Evolutionary conservation across 2,329 filamentous ascomycete species (phyloP).

Genomic region (Pezicula rhizophila): DNA sequence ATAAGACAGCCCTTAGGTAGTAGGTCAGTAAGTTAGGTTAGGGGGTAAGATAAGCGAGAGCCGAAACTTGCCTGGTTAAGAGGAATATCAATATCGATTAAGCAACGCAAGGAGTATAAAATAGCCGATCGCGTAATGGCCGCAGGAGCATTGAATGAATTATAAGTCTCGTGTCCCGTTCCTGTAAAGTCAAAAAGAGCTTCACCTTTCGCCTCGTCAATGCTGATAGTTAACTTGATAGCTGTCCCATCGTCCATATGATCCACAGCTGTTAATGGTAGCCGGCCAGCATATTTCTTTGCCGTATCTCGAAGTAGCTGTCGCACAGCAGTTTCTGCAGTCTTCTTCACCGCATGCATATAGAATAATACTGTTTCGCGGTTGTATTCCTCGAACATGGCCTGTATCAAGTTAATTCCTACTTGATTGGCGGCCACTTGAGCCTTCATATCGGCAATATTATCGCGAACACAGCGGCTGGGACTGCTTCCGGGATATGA

Average conservation of each 20-base stretch:
- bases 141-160: slow-evolving; percentile 71
- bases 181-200: slow-evolving; percentile 72
- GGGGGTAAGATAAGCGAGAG: not conserved
- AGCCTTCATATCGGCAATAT: slow-evolving; percentile 77
- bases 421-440: slow-evolving; percentile 79
- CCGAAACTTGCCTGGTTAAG: slow-evolving; percentile 73
- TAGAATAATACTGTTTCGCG: slow-evolving; percentile 71
- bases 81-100: slow-evolving; percentile 76
- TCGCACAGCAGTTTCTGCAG: not conserved
- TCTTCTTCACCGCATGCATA: slow-evolving; percentile 60
- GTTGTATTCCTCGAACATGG: slow-evolving; percentile 67
- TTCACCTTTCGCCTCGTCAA: slow-evolving; percentile 63
- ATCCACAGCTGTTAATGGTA: slow-evolving; percentile 68
- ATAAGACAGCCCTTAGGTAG: slow-evolving; percentile 59
- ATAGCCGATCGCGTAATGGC: slow-evolving; percentile 76
- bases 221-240: slow-evolving; percentile 66
- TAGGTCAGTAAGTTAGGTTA: not conserved
- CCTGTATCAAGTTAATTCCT: slow-evolving; percentile 67
- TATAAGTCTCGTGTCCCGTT: slow-evolving; percentile 70
- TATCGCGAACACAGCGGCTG: slow-evolving; percentile 70
- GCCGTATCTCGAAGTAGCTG: not conserved
- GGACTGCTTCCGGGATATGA: slow-evolving; percentile 68
- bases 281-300: slow-evolving; percentile 55
- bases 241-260: slow-evolving; percentile 83
- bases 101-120: slow-evolving; percentile 73